phyloP scores from a whole-genome alignment of 495 filamentous ascomycete species.

The Hypomontagnella submonticulosa region DNA sequence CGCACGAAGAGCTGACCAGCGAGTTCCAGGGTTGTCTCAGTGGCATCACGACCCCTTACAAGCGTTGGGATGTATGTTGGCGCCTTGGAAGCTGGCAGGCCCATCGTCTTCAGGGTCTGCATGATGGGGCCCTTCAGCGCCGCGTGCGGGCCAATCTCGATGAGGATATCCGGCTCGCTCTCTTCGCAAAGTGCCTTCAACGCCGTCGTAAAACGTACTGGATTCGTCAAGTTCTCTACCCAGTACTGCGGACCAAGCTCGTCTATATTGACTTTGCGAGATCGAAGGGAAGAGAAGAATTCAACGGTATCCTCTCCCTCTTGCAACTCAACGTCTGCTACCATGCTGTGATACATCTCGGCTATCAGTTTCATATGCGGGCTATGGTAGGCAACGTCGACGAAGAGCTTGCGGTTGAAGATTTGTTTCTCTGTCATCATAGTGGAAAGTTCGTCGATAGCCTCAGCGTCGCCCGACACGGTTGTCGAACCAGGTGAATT shows the following conservation, averaged over 20 bases:
- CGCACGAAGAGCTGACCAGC: constrained; percentile 55
- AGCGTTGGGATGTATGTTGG: constrained; percentile 54
- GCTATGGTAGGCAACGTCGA: constrained; percentile 73
- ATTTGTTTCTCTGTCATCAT: constrained; percentile 56
- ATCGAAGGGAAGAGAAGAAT: constrained; percentile 55
- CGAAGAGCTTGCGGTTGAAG: constrained; percentile 65
- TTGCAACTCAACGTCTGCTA: constrained; percentile 47
- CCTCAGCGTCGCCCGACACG: constrained; percentile 65
- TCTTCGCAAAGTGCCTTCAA: constrained; percentile 47
- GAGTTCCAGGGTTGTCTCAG: constrained; percentile 50
- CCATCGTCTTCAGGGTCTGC: constrained; percentile 60
- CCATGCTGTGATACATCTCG: constrained; percentile 52
- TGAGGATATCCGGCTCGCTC: constrained; percentile 55
- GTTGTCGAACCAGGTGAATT: constrained; percentile 71
- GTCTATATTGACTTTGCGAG: constrained; percentile 45
- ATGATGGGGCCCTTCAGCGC: constrained; percentile 68
- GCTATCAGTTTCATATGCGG: constrained; percentile 67
- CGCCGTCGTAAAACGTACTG: constrained; percentile 55
- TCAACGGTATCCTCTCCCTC: constrained; percentile 48
- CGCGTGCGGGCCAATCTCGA: constrained; percentile 73
- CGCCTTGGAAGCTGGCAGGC: constrained; percentile 48
- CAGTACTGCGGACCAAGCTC: constrained; percentile 57
- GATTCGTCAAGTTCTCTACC: constrained; percentile 56
- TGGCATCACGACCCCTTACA: constrained; percentile 52
- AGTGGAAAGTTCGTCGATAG: constrained; percentile 60